Evolutionary conservation across 164 flowering plant genomes (phyloP).

Genomic region (Umbilicus rupestris): DNA sequence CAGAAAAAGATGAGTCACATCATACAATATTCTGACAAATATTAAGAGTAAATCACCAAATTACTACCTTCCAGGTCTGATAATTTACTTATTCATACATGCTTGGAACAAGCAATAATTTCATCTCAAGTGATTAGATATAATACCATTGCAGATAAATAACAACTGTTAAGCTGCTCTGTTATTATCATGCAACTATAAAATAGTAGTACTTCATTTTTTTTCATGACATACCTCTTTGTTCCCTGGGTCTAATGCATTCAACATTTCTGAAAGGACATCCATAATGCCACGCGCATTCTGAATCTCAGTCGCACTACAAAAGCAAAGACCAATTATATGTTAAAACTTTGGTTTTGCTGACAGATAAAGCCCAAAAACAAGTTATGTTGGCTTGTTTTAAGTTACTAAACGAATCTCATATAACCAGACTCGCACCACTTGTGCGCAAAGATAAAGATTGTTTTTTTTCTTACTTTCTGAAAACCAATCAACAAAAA

Average conservation of each 20-base stretch:
- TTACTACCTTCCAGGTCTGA: neutral
- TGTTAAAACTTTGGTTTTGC: neutral
- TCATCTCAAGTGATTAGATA: neutral
- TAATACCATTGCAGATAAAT: neutral
- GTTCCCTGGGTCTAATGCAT: constrained; percentile 77
- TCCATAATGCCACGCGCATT: constrained; percentile 98
- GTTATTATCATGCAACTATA: neutral
- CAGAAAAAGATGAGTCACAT: neutral
- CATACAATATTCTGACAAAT: neutral
- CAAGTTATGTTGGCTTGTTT: no score
- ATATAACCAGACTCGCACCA: no score
- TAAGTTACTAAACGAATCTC: no score
- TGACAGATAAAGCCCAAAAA: neutral
- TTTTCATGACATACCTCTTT: constrained; percentile 36
- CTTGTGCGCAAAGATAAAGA: no score
- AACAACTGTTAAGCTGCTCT: neutral
- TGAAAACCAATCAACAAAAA: no score
- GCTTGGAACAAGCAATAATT: neutral
- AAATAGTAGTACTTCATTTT: neutral
- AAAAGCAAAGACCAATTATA: constrained; percentile 2
- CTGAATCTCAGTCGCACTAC: constrained; percentile 86
- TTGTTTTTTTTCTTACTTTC: no score
- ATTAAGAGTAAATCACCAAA: neutral
- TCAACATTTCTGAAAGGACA: constrained; percentile 95
- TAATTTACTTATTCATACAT: neutral